phyloP scores from a whole-genome alignment of 2,329 filamentous ascomycete species.

The Biscogniauxia sp. region DNA sequence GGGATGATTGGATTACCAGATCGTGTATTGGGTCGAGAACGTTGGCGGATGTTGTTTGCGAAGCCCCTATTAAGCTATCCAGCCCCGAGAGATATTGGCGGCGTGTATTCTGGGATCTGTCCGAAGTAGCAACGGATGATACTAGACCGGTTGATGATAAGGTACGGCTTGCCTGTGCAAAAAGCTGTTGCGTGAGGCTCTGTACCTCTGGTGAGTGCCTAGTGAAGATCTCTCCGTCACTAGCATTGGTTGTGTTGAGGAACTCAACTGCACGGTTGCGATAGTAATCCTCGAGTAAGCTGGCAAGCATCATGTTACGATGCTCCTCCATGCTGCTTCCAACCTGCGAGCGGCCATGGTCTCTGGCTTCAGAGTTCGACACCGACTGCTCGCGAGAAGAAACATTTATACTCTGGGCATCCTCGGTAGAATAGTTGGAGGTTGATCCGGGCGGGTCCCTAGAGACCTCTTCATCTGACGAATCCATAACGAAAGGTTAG shows the following conservation, averaged over 20 bases:
- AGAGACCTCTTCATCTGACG: slow-evolving; percentile 6
- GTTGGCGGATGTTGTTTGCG: slow-evolving; percentile 4
- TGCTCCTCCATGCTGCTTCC: slow-evolving; percentile 24
- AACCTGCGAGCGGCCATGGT: slow-evolving; percentile 9
- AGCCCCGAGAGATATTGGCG: slow-evolving; percentile 30
- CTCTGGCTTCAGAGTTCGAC: slow-evolving; percentile 11
- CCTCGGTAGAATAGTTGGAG: slow-evolving; percentile 11
- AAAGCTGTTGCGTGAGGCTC: slow-evolving; percentile 24
- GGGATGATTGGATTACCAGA: slow-evolving; percentile 21
- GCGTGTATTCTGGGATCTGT: slow-evolving; percentile 18
- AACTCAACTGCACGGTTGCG: slow-evolving; percentile 29
- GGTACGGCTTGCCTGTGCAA: slow-evolving; percentile 23
- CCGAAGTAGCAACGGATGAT: slow-evolving; percentile 18
- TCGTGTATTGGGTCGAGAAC: slow-evolving; percentile 24
- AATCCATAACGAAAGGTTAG: slow-evolving; percentile 13
- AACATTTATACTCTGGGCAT: slow-evolving; percentile 19
- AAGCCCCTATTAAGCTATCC: slow-evolving; percentile 22
- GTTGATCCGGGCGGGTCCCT: neutral
- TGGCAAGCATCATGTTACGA: slow-evolving; percentile 33
- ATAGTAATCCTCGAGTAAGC: slow-evolving; percentile 32
- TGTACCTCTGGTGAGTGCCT: slow-evolving; percentile 30
- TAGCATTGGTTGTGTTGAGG: slow-evolving; percentile 24
- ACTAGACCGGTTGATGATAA: slow-evolving; percentile 26
- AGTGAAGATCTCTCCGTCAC: slow-evolving; percentile 22
- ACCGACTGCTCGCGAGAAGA: slow-evolving; percentile 10